phyloP scores from a whole-genome alignment of 2,329 filamentous ascomycete genomes.

The Coniochaeta ligniaria region DNA sequence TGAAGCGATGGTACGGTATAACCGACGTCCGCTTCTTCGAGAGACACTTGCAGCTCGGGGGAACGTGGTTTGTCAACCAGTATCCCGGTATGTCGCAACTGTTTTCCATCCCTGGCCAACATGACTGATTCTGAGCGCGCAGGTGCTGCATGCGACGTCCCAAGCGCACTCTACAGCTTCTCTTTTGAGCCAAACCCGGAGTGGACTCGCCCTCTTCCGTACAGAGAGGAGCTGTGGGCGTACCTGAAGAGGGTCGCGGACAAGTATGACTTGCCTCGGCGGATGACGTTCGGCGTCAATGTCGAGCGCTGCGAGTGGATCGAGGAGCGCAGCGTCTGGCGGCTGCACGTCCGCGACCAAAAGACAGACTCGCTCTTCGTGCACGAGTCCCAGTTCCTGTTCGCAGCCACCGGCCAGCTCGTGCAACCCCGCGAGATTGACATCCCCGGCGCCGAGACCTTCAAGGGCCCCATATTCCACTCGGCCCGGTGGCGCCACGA shows the following conservation, averaged over 20 bases:
- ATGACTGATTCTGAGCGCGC: not conserved
- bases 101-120: not conserved
- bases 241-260: slow-evolving; percentile 49
- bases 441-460: slow-evolving; percentile 19
- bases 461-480: slow-evolving; percentile 22
- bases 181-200: slow-evolving; percentile 53
- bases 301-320: slow-evolving; percentile 32
- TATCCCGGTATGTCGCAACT: slow-evolving; percentile 36
- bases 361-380: slow-evolving; percentile 12
- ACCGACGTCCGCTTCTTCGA: slow-evolving; percentile 57
- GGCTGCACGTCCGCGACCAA: slow-evolving; percentile 19
- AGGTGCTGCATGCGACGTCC: slow-evolving; percentile 46
- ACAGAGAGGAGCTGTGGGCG: slow-evolving; percentile 44
- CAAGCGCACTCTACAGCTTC: slow-evolving; percentile 53
- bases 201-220: slow-evolving; percentile 52
- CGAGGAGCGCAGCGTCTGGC: slow-evolving; percentile 25
- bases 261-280: slow-evolving; percentile 30
- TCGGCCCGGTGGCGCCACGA: slow-evolving; percentile 21
- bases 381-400: slow-evolving; percentile 34
- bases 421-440: slow-evolving; percentile 22
- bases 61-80: slow-evolving; percentile 57
- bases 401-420: slow-evolving; percentile 25
- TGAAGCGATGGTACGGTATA: slow-evolving; percentile 50
- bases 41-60: slow-evolving; percentile 47
- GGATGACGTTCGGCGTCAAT: slow-evolving; percentile 29